Base-by-base conservation (phyloP, 371 early-diverging fungal genomes). In the Dichotomocladium elegans region DNA sequence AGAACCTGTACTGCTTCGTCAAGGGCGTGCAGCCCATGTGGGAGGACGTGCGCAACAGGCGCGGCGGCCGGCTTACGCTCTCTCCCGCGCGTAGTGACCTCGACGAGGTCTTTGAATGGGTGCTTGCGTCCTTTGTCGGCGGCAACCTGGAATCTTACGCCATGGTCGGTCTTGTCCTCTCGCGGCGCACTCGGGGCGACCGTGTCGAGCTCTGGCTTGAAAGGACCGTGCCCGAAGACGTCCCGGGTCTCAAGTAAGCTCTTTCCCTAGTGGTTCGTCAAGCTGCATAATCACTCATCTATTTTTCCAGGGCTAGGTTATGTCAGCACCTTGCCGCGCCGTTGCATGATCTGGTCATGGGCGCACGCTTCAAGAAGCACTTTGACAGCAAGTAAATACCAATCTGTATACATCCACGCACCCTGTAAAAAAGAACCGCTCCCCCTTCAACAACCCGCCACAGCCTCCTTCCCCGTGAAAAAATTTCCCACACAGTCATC, bases 131-230 rank as follows among this genome's bases (percentile, higher is more conserved):
- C 4, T 76, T 80, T 65, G 72, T 79, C 1, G 83, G 83, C 26
- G 81, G 73, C n/a, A 66, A 57, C 11, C 51, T 81, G 1, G 57
- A 48, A n/a, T 33, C 45, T 14, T 55, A 53, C 3, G 52, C 67
- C 40, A 64, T 64, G n/a, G 55, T 65, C 1, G 77, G 73, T 10
- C 30, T 76, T 30, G 81, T 79, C 0, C 58, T 76, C 22, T 68
- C 77, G 0, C 57, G 70, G 31, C 61, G 79, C 41, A 41, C 63
- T 9, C 66, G 81, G 14, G 78, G 79, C 33, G 81, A 82, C 61
- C 74, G 83, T n/a, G 62, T 82, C 7, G 83, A 82, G 30, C 56
- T 82, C 2, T 82, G 83, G 83, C 48, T 80, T 3, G 74, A 79
- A 33, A 57, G 48, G 4, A 50, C 50, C 15, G 54, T 50, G 21